These are phyloP conservation scores for Naegleria lovaniensis DNA, from an alignment of 208 protist genomes.

Conservation along the genomic window DNA sequence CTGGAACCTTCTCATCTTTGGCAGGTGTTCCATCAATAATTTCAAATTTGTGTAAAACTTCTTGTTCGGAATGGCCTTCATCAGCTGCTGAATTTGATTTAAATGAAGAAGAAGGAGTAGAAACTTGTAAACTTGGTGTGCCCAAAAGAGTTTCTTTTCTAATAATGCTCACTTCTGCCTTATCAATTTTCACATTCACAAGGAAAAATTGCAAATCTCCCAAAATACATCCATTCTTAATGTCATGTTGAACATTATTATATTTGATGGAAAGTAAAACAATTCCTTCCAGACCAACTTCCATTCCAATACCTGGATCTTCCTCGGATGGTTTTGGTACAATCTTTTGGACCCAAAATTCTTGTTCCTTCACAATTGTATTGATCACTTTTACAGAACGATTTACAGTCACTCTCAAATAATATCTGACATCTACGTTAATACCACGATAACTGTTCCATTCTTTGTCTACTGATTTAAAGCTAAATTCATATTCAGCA, in stretches of 20 bases:
- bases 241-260: constrained; percentile 17
- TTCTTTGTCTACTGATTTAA: background rate
- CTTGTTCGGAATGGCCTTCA: constrained; percentile 4
- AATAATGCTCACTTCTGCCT: constrained; percentile 35
- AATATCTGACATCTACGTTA: constrained; percentile 21
- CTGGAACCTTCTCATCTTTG: constrained; percentile 32
- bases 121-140: background rate
- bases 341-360: constrained; percentile 31
- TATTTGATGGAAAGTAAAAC: constrained; percentile 34
- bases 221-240: constrained; percentile 29
- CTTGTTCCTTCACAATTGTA: constrained; percentile 24
- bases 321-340: background rate
- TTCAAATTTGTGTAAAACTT: constrained; percentile 34
- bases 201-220: constrained; percentile 28
- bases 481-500: background rate
- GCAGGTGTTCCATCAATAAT: constrained; percentile 41
- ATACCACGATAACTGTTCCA: constrained; percentile 17
- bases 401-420: constrained; percentile 10
- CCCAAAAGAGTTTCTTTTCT: background rate
- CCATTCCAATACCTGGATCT: constrained; percentile 20
- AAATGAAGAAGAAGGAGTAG: background rate
- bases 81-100: background rate
- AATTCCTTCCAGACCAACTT: constrained; percentile 33
- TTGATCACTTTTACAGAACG: background rate
- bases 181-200: constrained; percentile 36